Base-by-base conservation (phyloP, 2,329 filamentous ascomycete genomes). In the Cordyceps tenuipes region DNA sequence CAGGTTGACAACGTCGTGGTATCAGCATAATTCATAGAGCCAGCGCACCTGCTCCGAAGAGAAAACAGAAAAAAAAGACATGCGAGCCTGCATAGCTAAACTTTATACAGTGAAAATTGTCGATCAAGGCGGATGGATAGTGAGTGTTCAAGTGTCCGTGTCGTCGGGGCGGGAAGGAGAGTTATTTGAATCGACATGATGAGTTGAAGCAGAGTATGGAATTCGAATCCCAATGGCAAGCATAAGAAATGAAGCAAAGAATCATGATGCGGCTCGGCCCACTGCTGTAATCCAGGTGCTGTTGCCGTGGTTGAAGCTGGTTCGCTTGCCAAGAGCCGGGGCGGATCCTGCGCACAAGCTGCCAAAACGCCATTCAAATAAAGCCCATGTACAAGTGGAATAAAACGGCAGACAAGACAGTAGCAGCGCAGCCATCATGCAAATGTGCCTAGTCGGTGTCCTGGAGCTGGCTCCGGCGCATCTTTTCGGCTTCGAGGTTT, bases 401-500 rank as follows among this genome's bases (percentile, higher is more conserved):
- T 62, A 63, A 63, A 64, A 66, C 69, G 60, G 66, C 65, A 64
- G 47, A 34, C 29, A 60, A 54, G 12, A 43, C 23, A 60, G 52
- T 43, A 59, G 43, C 50, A 60, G 44, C 59, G 46, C 46, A 60
- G 46, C 59, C 50, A 56, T 44, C 53, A 56, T 49, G 46, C 46
- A 43, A 47, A 50, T 6, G 68, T 65, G 65, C 64, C 67, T 84
- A 84, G 72, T 84, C 82, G 54, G 75, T 66, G 56, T 77, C 70
- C 68, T 80, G 79, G 59, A 86, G 83, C 77, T 95, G 89, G 80
- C 91, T 96, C 73, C 94, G 90, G 69, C 94, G 91, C 86, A 95
- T 95, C 84, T 99, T 99, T 81, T 99, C 94, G 17, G 92, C 93
- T 79, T 99, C 94, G 56, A 99, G 85, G 76, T 99, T 99, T 82